A percentile compares a stretch with the other conserved stretches of the same genome.
Evolutionary conservation across 1,139 yeast species (phyloP).

Genomic region (Chernovozyma aurita): DNA sequence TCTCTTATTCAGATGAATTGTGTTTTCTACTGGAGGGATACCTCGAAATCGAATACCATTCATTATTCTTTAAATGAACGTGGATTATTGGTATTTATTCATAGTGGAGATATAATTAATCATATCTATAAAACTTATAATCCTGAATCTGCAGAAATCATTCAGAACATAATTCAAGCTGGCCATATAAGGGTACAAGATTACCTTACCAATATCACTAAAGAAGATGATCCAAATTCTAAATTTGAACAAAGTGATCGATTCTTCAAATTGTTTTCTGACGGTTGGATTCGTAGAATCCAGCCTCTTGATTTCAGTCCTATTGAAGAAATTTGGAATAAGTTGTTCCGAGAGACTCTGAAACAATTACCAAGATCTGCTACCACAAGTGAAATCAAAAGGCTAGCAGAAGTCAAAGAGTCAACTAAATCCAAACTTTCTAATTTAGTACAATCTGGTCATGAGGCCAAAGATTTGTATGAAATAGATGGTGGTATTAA

Average conservation of each 20-base stretch:
- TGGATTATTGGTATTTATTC: constrained; percentile 61
- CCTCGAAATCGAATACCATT: constrained; percentile 29
- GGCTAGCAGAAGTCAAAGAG: constrained; percentile 61
- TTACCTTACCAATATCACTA: constrained; percentile 40
- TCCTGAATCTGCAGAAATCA: constrained; percentile 57
- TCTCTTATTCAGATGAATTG: constrained; percentile 65
- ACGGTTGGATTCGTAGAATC: constrained; percentile 49
- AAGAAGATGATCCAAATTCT: constrained; percentile 2
- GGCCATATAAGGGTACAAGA: constrained; percentile 66
- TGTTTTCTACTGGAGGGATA: constrained; percentile 49
- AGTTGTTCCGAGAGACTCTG: constrained; percentile 49
- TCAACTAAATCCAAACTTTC: constrained; percentile 46
- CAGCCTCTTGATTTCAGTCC: constrained; percentile 44
- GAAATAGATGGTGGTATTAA: constrained; percentile 29
- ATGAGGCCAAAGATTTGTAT: constrained; percentile 27
- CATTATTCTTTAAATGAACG: constrained; percentile 60
- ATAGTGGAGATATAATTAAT: constrained; percentile 72
- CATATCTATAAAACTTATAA: constrained; percentile 40
- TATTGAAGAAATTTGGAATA: constrained; percentile 52
- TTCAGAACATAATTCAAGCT: constrained; percentile 62
- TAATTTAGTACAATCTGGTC: constrained; percentile 30
- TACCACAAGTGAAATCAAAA: constrained; percentile 55
- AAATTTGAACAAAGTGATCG: constrained; percentile 26
- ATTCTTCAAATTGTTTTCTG: constrained; percentile 45
- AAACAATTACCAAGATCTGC: constrained; percentile 47